Evolutionary conservation across 495 filamentous ascomycete species (phyloP).

Genomic region (Parathielavia appendiculata): DNA sequence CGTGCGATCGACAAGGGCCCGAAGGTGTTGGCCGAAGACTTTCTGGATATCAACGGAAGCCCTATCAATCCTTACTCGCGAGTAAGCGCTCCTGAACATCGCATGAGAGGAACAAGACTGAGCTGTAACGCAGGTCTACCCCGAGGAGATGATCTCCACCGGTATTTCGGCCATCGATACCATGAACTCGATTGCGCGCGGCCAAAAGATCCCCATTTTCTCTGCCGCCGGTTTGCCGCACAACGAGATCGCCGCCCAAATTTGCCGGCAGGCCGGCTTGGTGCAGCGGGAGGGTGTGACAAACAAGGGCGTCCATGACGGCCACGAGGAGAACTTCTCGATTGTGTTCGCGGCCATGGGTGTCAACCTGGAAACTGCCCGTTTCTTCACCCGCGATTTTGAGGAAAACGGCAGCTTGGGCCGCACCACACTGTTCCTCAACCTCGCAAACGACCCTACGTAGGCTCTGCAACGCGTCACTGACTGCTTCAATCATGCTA

Average conservation of each 20-base stretch:
- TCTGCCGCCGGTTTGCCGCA: conserved; percentile 96
- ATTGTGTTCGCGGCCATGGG: conserved; percentile 99
- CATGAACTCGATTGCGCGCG: conserved; percentile 99
- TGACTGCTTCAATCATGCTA: conserved; percentile 16
- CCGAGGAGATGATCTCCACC: conserved; percentile 99
- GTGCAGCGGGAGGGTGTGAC: conserved; percentile 69
- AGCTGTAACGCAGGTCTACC: conserved; percentile 66
- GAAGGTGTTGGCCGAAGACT: conserved; percentile 96
- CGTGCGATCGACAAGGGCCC: conserved; percentile 97
- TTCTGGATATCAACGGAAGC: conserved; percentile 97
- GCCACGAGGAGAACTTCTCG: conserved; percentile 97
- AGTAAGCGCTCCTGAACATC: conserved; percentile 46
- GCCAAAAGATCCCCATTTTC: conserved; percentile 99
- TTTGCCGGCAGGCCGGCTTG: conserved; percentile 91
- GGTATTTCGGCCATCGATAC: conserved; percentile 99
- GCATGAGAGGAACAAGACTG: background rate
- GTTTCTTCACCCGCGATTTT: conserved; percentile 98
- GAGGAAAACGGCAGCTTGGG: conserved; percentile 99
- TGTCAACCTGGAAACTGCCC: conserved; percentile 98
- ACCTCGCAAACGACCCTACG: conserved; percentile 98
- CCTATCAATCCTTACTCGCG: conserved; percentile 98
- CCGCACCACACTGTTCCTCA: conserved; percentile 93
- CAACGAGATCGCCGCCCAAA: conserved; percentile 98
- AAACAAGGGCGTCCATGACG: conserved; percentile 93
- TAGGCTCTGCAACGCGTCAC: conserved; percentile 44